Evolutionary conservation across 2,329 filamentous ascomycete species (phyloP).

Genomic region (Ampelomyces quisqualis): DNA sequence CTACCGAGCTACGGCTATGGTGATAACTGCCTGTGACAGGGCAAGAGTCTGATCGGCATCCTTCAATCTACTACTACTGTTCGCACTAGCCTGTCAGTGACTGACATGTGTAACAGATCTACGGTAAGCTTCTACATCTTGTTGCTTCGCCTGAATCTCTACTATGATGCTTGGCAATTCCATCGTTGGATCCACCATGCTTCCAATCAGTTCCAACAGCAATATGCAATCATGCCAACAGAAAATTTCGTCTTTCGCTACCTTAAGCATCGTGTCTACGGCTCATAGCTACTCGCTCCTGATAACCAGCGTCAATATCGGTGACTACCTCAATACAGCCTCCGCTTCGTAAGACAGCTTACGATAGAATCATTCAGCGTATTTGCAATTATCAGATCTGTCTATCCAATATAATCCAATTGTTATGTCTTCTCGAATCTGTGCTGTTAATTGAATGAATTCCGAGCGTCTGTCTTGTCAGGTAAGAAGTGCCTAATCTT

Average conservation of each 20-base stretch:
- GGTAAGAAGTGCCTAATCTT: too few relatives aligned
- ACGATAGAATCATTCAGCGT: too few relatives aligned
- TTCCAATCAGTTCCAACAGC: too few relatives aligned
- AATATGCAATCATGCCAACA: background rate
- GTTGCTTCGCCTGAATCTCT: too few relatives aligned
- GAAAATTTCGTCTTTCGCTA: conserved; percentile 1
- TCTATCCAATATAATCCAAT: conserved; percentile 57
- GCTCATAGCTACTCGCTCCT: background rate
- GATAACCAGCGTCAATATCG: background rate
- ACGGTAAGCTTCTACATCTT: too few relatives aligned
- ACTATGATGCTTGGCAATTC: too few relatives aligned
- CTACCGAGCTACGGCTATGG: conserved; percentile 80
- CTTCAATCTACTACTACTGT: background rate
- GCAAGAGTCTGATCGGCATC: conserved; percentile 48
- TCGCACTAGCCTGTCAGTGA: background rate
- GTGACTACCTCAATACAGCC: background rate
- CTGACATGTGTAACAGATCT: conserved; percentile 1
- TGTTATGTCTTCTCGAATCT: conserved; percentile 62
- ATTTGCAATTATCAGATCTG: background rate
- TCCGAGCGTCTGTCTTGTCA: too few relatives aligned
- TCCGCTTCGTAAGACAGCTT: background rate
- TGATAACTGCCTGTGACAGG: conserved; percentile 78
- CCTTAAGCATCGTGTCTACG: background rate
- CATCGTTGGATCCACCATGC: too few relatives aligned
- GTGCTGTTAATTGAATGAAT: conserved; percentile 62